Conservation (phyloP, 495 filamentous ascomycete genomes). For the Delitschia confertaspora region DNA sequence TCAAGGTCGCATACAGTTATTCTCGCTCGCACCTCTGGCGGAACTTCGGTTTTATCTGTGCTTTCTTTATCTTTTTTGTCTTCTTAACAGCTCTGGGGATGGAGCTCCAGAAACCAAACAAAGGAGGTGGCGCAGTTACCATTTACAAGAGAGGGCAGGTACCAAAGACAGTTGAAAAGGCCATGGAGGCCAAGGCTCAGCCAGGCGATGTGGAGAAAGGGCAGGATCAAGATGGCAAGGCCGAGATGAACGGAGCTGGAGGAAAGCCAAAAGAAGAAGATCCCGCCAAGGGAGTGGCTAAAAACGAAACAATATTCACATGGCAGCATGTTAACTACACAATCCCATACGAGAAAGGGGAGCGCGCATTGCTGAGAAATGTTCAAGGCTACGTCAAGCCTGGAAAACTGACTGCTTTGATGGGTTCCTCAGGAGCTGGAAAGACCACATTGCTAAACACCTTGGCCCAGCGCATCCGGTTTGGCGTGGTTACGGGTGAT, state of each 20-base stretch:
- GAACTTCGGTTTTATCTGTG: conserved; percentile 61
- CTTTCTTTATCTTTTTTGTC: conserved; percentile 56
- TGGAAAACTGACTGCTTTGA: conserved; percentile 61
- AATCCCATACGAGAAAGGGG: conserved; percentile 53
- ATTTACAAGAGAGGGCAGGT: conserved; percentile 57
- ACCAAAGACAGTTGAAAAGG: conserved; percentile 45
- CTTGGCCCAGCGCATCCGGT: conserved; percentile 46
- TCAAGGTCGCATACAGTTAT: conserved; percentile 48
- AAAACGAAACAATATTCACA: conserved; percentile 62
- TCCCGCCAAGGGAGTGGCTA: conserved; percentile 40
- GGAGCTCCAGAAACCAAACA: conserved; percentile 62
- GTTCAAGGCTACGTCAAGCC: conserved; percentile 64
- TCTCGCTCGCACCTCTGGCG: conserved; percentile 54
- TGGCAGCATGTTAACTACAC: conserved; percentile 73
- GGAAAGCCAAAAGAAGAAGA: conserved; percentile 20
- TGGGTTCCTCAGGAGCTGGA: conserved; percentile 59
- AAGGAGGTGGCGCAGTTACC: conserved; percentile 60
- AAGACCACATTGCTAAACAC: conserved; percentile 62
- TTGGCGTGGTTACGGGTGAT: conserved; percentile 46
- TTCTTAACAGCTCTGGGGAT: conserved; percentile 51
- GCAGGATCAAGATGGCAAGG: too few species aligned
- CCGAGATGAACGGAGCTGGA: conserved; percentile 27
- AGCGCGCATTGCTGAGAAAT: conserved; percentile 50
- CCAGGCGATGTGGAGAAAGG: conserved; percentile 45
- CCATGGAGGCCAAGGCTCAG: conserved; percentile 37